These are phyloP conservation scores for Pseudisothecium myosuroides DNA, from an alignment of 225 moss, liverwort and hornwort genomes.

Conservation along the genomic window DNA sequence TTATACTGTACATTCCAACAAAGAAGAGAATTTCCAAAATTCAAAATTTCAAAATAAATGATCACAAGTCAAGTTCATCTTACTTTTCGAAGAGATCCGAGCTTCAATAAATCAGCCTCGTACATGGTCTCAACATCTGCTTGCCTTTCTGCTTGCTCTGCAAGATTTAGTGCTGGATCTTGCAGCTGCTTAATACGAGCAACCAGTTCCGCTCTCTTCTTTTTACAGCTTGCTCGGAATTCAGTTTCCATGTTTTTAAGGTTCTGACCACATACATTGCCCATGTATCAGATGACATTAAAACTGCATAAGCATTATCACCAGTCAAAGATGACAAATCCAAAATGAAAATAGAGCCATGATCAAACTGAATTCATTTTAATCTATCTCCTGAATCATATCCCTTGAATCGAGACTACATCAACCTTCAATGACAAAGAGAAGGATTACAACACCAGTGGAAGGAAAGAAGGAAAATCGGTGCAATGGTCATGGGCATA, in stretches of 20 bases:
- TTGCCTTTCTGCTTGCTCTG: constrained; percentile 45
- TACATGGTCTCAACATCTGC: constrained; percentile 52
- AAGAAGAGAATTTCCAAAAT: not conserved
- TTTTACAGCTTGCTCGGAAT: constrained; percentile 74
- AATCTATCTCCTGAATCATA: not conserved
- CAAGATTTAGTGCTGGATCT: constrained; percentile 35
- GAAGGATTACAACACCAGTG: not conserved
- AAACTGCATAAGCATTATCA: not conserved
- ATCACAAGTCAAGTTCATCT: not conserved
- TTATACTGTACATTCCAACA: not conserved
- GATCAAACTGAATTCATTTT: not conserved
- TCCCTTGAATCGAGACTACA: not conserved
- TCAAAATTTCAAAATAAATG: not conserved
- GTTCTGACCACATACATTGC: constrained; percentile 27
- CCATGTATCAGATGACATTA: not conserved
- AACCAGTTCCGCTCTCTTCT: constrained; percentile 65
- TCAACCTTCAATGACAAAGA: not conserved
- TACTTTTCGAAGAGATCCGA: constrained; percentile 62
- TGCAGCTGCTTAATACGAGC: constrained; percentile 60
- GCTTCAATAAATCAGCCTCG: constrained; percentile 52
- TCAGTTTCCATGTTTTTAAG: constrained; percentile 61
- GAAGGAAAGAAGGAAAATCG: not conserved
- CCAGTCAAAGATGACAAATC: not conserved
- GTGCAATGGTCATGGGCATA: not conserved
- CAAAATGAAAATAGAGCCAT: not conserved